Percentiles rank a stretch among this genome's conserved stretches.
phyloP scores from a whole-genome alignment of 2,329 filamentous ascomycete genomes.

The Pseudogymnoascus sp. region DNA sequence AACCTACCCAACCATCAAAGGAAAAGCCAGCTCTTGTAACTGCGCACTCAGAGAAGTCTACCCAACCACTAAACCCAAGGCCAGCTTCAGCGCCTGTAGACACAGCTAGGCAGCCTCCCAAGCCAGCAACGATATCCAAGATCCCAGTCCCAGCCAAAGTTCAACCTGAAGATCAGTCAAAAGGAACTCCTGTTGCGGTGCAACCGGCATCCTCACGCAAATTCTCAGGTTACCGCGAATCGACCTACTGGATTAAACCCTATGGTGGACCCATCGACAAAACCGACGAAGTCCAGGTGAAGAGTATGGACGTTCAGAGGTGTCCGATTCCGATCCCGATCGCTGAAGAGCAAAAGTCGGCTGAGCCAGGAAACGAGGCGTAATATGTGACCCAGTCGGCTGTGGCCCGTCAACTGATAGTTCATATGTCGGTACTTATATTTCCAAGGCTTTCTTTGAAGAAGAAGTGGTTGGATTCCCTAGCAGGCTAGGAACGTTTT shows the following conservation, averaged over 20 bases:
- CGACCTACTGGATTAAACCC: not conserved
- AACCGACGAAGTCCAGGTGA: not conserved
- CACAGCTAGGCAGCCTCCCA: not conserved
- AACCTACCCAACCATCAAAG: no score
- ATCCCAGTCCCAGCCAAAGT: not conserved
- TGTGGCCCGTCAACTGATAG: not conserved
- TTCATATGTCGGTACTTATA: not conserved
- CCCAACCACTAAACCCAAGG: not conserved
- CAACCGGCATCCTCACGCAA: not conserved
- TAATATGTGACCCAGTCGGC: not conserved
- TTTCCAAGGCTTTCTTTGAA: no score
- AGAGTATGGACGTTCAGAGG: not conserved
- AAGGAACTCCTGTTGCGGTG: not conserved
- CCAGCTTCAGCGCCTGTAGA: not conserved
- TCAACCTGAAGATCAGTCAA: not conserved
- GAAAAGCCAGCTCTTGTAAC: not conserved
- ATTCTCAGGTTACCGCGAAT: not conserved
- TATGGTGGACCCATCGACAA: not conserved
- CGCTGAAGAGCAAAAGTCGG: not conserved
- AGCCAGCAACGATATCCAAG: not conserved
- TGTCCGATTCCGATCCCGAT: not conserved
- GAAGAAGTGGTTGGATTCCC: not conserved
- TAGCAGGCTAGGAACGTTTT: not conserved
- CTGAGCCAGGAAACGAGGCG: not conserved
- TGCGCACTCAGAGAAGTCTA: no score